Evolutionary conservation across 2,329 filamentous ascomycete genomes (phyloP), one percentile per base, ranked within the genome.

Genomic region (Fusarium humuli): DNA sequence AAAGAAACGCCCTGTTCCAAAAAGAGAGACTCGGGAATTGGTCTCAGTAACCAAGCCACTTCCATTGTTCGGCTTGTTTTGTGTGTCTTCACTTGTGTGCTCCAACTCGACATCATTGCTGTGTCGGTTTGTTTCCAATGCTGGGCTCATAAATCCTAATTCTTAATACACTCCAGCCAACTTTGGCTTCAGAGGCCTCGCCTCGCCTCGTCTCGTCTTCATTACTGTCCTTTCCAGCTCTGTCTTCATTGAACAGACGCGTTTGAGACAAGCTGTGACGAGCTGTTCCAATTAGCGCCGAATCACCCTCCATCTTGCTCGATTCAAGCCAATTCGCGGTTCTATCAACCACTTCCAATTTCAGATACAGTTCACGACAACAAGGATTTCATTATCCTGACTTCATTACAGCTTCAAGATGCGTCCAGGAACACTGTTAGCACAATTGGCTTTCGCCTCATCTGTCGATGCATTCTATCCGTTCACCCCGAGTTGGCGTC

Each of bases 391-490:
- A 48, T 50, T 60, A 48, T 65, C 48, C 53, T 61, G 37, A 58
- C 48, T 10, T 40, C 59, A 55, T 29, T 45, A 41, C 16, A 56
- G 47, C 53, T 67, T 40, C 78, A 79, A 70, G 65, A 87, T 87
- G 85, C 80, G 80, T 68, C 73, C 79, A 52, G 69, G 75, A 57
- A 66, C 76, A 45, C 54, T 81, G 63, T 70, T 87, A 45, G 73
- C 84, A 63, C 83, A 83, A 73, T 75, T 88, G 75, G 81, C 83
- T 71, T 74, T 87, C 79, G 79, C 81, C 57, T 78, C 82, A 41
- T 77, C 80, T 52, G 80, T 80, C 57, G 76, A 82, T 55, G 86
- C 86, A 55, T 86, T 88, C 74, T 84, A 78, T 50, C 83, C 83
- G 7, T 86, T 81, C 74, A 76, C 74, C 23, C 83, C 84, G 11